Evolutionary conservation across 495 filamentous ascomycete genomes (phyloP), one percentile per base, ranked within the genome.

Genomic region (Neurospora discreta): DNA sequence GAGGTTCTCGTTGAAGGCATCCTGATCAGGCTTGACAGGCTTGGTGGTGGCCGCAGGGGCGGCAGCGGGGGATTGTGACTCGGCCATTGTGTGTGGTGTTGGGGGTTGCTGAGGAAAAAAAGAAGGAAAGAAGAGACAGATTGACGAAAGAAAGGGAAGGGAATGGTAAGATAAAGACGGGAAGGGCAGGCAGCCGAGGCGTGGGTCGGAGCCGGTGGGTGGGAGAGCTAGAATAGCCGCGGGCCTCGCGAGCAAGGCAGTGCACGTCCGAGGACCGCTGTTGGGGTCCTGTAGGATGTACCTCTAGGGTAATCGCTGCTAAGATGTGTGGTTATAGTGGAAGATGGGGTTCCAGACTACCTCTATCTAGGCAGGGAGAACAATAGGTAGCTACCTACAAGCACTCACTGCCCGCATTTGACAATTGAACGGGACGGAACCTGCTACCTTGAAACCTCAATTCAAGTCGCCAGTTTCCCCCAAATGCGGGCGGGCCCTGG

Each of bases 11-110:
- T 97, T 89, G 82, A 89, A 95, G 46, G 80, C 77, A 43, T 87
- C 88, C 78, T 89, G 86, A 76, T 95, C 90, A 18, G 92, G 93
- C 84, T 89, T 90, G 78, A 89, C 86, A 11, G 90, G 90, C 82
- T 86, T 90, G 82, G 84, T 83, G 70, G 79, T 79, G 68, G 82
- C 81, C 73, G 80, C 80, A 70, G 82, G 89, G 80, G 86, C 84
- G 43, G 82, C 82, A 68, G 82, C 77, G 52, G 83, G 77, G 23
- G 82, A 71, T 68, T 80, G 75, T 52, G 81, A 75, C 68, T 84
- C 81, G 71, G 83, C 79, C 81, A 87, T 86, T 70, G 58, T 77
- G 69, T 58, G 44, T 42, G 73, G 15, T 68, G 52, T 68, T 39
- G 33, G 69, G 26, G 26, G 52, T 38, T 60, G 30, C 36, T 42